Percentiles rank a stretch among this genome's conserved stretches.
phyloP scores from a whole-genome alignment of 164 flowering plant species.

The Warburgia ugandensis region DNA sequence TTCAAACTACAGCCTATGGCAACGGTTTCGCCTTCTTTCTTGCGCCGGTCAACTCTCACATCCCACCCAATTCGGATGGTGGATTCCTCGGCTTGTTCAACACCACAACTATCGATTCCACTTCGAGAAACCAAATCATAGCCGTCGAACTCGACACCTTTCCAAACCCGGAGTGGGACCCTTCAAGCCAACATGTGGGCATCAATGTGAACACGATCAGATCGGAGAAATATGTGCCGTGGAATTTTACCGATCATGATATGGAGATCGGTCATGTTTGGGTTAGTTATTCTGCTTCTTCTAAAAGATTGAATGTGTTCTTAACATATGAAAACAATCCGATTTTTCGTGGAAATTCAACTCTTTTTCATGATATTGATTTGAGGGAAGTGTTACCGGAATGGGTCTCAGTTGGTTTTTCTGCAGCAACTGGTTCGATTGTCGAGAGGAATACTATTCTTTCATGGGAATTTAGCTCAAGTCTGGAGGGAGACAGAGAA shows the following conservation, averaged over 20 bases:
- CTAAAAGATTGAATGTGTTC: constrained; percentile 12
- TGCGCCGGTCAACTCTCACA: constrained; percentile 19
- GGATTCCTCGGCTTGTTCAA: constrained; percentile 38
- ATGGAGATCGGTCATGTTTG: constrained; percentile 6
- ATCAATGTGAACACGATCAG: constrained; percentile 20
- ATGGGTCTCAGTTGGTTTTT: constrained; percentile 16
- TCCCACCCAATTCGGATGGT: constrained; percentile 31
- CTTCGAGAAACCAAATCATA: constrained; percentile 11
- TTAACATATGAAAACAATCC: constrained; percentile 13
- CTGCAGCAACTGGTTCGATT: constrained; percentile 6
- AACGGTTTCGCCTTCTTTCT: constrained; percentile 34
- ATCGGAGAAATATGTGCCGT: constrained; percentile 1
- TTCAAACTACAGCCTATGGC: constrained; percentile 1
- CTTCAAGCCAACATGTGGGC: constrained; percentile 24
- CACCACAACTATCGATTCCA: constrained; percentile 4
- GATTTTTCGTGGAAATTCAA: not conserved
- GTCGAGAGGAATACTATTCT: constrained; percentile 7
- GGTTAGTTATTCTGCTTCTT: constrained; percentile 15
- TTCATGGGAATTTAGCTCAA: constrained; percentile 24
- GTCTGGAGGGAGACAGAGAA: not conserved
- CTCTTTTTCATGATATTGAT: constrained; percentile 13
- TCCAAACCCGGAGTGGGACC: constrained; percentile 18
- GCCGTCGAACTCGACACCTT: constrained; percentile 32
- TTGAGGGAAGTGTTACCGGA: constrained; percentile 14
- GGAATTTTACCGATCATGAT: constrained; percentile 11